Evolutionary conservation across 2,329 filamentous ascomycete genomes (phyloP).

Genomic region (Cladobotryum protrusum): DNA sequence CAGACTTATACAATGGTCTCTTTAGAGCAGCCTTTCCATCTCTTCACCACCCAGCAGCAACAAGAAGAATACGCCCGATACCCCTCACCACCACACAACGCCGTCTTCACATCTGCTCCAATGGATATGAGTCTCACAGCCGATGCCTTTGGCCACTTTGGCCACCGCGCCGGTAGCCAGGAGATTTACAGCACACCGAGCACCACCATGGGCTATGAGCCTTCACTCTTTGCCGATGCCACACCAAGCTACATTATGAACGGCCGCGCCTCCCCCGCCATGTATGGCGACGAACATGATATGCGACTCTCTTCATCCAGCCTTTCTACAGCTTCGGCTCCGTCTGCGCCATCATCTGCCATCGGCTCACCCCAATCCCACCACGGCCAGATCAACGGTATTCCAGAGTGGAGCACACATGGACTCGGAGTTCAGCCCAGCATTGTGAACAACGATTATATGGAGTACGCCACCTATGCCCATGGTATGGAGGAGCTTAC

Average conservation of each 20-base stretch:
- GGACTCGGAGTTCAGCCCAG: constrained; percentile 55
- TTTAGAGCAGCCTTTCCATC: constrained; percentile 23
- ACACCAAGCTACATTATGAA: constrained; percentile 38
- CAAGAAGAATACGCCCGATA: constrained; percentile 39
- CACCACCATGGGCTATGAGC: constrained; percentile 37
- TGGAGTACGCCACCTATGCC: constrained; percentile 50
- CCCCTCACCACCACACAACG: constrained; percentile 37
- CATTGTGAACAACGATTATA: constrained; percentile 55
- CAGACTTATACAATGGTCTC: constrained; percentile 20
- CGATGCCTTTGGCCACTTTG: constrained; percentile 37
- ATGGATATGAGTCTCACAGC: constrained; percentile 45
- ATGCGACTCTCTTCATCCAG: constrained; percentile 48
- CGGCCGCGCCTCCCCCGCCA: constrained; percentile 41
- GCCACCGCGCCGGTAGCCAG: constrained; percentile 24
- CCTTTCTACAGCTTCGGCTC: constrained; percentile 55
- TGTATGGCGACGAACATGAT: constrained; percentile 46
- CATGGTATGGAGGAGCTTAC: constrained; percentile 45
- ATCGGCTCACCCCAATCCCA: constrained; percentile 62
- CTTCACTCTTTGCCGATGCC: constrained; percentile 41
- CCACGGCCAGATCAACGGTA: constrained; percentile 49
- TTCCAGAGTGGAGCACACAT: constrained; percentile 51
- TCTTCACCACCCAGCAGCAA: constrained; percentile 23
- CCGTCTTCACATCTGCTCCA: constrained; percentile 34
- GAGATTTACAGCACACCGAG: constrained; percentile 24
- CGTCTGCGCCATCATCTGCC: constrained; percentile 60